Evolutionary conservation across 352 stramenopile genomes (phyloP), one percentile per base, ranked within the genome.

Genomic region (Phytophthora fragariae): DNA sequence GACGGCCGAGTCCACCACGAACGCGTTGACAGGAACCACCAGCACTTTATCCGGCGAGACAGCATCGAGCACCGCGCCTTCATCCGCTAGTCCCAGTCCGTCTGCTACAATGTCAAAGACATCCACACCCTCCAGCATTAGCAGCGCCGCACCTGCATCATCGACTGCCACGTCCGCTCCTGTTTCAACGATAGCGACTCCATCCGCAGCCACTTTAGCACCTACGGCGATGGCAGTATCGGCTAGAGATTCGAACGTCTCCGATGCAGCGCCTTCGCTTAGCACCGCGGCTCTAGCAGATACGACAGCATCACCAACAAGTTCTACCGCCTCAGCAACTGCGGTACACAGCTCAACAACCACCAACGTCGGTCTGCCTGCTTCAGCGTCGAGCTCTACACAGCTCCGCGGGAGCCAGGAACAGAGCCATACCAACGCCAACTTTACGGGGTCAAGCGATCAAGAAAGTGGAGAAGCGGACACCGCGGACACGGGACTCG

Each of bases 1-100:
- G 17, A 57, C 60, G 5, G 71, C 75, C 55, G 44, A 52, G 12
- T 72, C 66, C 39, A 67, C 70, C 15, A 3, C 53, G 19, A 54
- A 59, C 27, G 17, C 55, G 8, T 54, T 73, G 55, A 65, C 69
- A 47, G 64, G 63, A 60, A 62, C 49, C 5, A 65, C 55, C 27
- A 56, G 10, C 1, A 54, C 46, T 53, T 53, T n/a, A n/a, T 53
- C 46, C n/a, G 14, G 46, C n/a, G 12, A 53, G 15, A 6, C n/a
- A 24, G 14, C 2, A 6, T 53, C 46, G 46, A 12, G 17, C 0
- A 53, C 46, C 27, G 46, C 46, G 6, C 50, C 46, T 53, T 15
- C 46, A 53, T 53, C 46, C 7, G 15, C n/a, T 1, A 29, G 46
- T 53, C 33, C 35, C 49, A 60, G 44, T 58, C 27, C 5, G 3